Conservation (phyloP, 2,329 filamentous ascomycete genomes). For the Dendryphion nanum region DNA sequence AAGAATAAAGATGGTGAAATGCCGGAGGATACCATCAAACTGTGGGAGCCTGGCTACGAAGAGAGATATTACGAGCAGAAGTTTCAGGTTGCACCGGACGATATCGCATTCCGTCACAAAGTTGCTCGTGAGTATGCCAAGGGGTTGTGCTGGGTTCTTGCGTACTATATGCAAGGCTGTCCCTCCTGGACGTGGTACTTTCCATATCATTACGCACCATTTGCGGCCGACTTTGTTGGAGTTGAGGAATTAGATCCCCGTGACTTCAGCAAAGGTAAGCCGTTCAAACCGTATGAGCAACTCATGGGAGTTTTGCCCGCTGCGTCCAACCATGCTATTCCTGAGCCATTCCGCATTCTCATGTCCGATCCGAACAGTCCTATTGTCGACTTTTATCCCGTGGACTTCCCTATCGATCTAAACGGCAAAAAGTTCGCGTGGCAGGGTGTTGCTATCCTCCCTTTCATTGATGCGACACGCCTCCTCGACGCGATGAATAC, state of each 20-base stretch:
- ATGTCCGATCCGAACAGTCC: constrained; percentile 87
- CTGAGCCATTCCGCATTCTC: constrained; percentile 80
- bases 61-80: constrained; percentile 98
- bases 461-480: constrained; percentile 92
- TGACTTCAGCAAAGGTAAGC: constrained; percentile 77
- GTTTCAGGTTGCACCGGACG: constrained; percentile 77
- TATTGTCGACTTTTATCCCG: constrained; percentile 97
- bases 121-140: constrained; percentile 92
- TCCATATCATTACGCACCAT: constrained; percentile 96
- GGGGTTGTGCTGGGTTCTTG: constrained; percentile 89
- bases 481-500: constrained; percentile 78
- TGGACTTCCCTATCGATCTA: constrained; percentile 87
- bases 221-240: constrained; percentile 90
- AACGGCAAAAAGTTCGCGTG: constrained; percentile 99
- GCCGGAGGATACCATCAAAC: constrained; percentile 74
- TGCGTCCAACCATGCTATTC: constrained; percentile 87
- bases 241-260: constrained; percentile 67
- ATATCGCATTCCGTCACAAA: constrained; percentile 82
- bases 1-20: constrained; percentile 54
- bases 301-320: constrained; percentile 97
- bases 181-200: constrained; percentile 99
- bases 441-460: constrained; percentile 91
- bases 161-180: constrained; percentile 98
- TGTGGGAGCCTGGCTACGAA: constrained; percentile 95
- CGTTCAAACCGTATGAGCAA: constrained; percentile 92